Base-by-base conservation (phyloP, 495 filamentous ascomycete species). In the Aspergillus ellipticus region DNA sequence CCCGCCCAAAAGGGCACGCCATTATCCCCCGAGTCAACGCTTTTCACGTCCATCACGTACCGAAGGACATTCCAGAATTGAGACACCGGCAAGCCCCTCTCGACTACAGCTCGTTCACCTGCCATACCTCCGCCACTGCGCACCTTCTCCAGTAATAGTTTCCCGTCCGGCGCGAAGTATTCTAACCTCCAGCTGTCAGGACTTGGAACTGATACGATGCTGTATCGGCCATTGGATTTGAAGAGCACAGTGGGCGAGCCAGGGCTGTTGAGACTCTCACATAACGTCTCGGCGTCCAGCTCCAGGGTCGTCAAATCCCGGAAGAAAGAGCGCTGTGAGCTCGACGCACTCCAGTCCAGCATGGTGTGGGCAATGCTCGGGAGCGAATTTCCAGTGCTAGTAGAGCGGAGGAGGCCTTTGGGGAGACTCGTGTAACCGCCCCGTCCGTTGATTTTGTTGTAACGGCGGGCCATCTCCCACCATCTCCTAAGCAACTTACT, bases 1-100 rank as follows among this genome's bases (percentile, higher is more conserved):
- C 93, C 93, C 42, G 92, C 93, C 74, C 90, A 86, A 63, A 98
- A 98, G 2, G 77, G 92, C 39, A 73, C 69, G 31, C 68, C 65
- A 0, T 59, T 57, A 39, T 70, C 64, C 2, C 74, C 80, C 20
- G 74, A 66, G 4, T 56, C 68, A 19, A 80, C 74, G 51, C 67
- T 76, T 42, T 73, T 76, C 53, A 72, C 66, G 39, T 82, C 72
- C 73, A 87, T 84, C 55, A 88, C 82, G 54, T 72, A 69, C 20
- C 66, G 70, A 10, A 79, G 63, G 19, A 61, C 61, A 59, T 78
- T 68, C 76, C 76, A 80, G 10, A 78, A 57, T 31, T 72, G 66
- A 49, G 55, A 46, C 13, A 77, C 68, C 0, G 68, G 60, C 19
- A 74, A 42, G 21, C 39, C 24, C 33, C 57, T 61, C 26, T 73